These are phyloP conservation scores for Kalanchoe fedtschenkoi DNA, from an alignment of 164 flowering plant species.

Conservation along the genomic window DNA sequence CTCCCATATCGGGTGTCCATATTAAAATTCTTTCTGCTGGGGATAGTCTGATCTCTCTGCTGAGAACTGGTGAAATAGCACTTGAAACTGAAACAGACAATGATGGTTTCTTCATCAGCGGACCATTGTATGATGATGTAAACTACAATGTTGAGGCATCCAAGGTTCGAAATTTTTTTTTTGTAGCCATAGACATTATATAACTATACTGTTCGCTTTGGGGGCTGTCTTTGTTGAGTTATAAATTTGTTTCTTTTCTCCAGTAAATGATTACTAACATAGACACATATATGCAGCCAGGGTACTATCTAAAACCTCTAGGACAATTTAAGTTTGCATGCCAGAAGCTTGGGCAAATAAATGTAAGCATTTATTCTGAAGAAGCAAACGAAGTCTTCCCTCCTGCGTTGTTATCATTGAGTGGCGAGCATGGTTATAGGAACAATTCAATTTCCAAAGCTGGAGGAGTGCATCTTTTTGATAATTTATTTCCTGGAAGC, in stretches of 20 bases:
- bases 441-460: conserved; percentile 66
- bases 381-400: conserved; percentile 63
- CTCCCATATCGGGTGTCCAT: conserved; percentile 69
- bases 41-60: conserved; percentile 41
- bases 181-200: background rate
- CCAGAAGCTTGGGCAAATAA: conserved; percentile 90
- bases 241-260: background rate
- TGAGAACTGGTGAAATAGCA: conserved; percentile 59
- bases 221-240: background rate
- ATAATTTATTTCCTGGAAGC: conserved; percentile 82
- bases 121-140: conserved; percentile 87
- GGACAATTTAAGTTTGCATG: conserved; percentile 77
- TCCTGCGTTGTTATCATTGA: conserved; percentile 73
- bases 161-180: conserved; percentile 39
- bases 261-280: background rate
- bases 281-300: conserved; percentile 54
- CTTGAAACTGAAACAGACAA: conserved; percentile 58
- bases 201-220: background rate
- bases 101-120: conserved; percentile 67
- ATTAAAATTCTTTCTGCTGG: conserved; percentile 53
- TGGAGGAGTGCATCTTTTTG: conserved; percentile 75
- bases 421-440: conserved; percentile 95
- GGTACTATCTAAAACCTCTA: conserved; percentile 65
- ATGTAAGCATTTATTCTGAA: conserved; percentile 44
- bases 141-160: conserved; percentile 59